These are phyloP conservation scores for Xylaria sp. DNA, from an alignment of 2,329 filamentous ascomycete species.

Conservation along the genomic window DNA sequence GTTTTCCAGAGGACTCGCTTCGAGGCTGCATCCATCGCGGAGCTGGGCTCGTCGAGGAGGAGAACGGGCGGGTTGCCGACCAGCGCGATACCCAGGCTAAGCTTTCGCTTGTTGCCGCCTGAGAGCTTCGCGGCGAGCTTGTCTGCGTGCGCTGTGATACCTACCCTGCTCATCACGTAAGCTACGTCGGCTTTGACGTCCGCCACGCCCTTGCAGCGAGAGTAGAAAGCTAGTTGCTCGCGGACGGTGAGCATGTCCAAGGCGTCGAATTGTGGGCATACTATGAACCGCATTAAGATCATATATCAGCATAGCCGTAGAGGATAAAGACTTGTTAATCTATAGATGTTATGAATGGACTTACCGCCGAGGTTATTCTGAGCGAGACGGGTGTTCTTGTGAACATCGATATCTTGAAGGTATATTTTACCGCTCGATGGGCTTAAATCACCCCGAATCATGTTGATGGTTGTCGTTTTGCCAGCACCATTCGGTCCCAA, in stretches of 20 bases:
- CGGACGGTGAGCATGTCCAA: neutral
- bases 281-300: neutral
- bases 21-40: neutral
- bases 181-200: neutral
- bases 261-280: neutral
- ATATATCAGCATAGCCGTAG: neutral
- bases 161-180: neutral
- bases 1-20: neutral
- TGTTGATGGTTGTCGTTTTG: neutral
- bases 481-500: neutral
- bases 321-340: neutral
- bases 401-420: neutral
- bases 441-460: neutral
- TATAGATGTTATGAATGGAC: too few species aligned
- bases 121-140: neutral
- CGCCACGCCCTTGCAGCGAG: neutral
- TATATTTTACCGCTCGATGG: neutral
- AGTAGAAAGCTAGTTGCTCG: neutral
- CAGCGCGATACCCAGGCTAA: neutral
- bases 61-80: neutral
- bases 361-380: neutral
- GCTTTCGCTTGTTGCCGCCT: neutral
- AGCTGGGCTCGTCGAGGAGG: neutral
- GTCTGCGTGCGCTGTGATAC: neutral
- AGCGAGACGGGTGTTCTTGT: neutral